Conservation (phyloP, 495 filamentous ascomycete species). For the Hyaloscypha bicolor region DNA sequence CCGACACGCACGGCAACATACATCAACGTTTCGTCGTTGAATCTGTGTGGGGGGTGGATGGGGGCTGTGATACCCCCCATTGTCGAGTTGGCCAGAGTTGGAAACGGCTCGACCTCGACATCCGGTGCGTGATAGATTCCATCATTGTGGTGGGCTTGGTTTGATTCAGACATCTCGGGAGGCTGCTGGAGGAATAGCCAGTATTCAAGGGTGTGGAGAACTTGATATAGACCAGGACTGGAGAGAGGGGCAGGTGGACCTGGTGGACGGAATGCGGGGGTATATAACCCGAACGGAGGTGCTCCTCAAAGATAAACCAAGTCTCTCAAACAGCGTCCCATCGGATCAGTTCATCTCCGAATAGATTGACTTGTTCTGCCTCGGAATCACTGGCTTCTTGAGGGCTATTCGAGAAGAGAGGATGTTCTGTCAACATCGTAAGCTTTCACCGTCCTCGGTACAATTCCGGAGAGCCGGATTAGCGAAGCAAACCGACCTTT, state of each 20-base stretch:
- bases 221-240: not conserved
- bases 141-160: not conserved
- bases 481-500: not conserved
- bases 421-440: not conserved
- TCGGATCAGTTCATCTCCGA: not conserved
- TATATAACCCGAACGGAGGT: not conserved
- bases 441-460: not conserved
- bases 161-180: not conserved
- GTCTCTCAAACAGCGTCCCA: not conserved
- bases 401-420: not conserved
- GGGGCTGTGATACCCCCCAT: conserved; percentile 13
- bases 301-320: not conserved
- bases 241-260: not conserved
- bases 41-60: conserved; percentile 6
- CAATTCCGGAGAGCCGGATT: not conserved
- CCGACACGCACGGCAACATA: conserved; percentile 1
- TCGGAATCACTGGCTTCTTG: not conserved
- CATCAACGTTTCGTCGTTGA: conserved; percentile 18
- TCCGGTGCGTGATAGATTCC: not conserved
- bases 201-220: not conserved
- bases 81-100: not conserved
- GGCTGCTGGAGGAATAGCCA: not conserved
- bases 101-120: not conserved
- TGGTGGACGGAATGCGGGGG: not conserved
- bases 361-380: not conserved